phyloP scores from a whole-genome alignment of 2,329 filamentous ascomycete species.

The Camillea tinctor region DNA sequence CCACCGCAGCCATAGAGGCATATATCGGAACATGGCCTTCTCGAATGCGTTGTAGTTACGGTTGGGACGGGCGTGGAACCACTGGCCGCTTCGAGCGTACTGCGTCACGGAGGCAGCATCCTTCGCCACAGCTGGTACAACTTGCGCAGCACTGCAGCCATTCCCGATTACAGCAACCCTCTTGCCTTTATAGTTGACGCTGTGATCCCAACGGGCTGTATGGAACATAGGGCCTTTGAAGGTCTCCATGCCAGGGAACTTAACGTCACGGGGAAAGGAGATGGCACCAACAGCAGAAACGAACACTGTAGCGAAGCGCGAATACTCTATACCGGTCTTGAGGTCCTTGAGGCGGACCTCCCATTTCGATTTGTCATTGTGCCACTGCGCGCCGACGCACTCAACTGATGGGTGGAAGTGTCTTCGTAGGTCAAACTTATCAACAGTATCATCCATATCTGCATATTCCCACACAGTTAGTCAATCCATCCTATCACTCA shows the following conservation, averaged over 20 bases:
- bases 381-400: slow-evolving; percentile 21
- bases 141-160: slow-evolving; percentile 36
- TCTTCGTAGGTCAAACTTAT: slow-evolving; percentile 13
- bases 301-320: slow-evolving; percentile 18
- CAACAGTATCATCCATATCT: slow-evolving; percentile 14
- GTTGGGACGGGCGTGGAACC: slow-evolving; percentile 27
- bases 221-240: slow-evolving; percentile 38
- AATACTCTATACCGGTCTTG: slow-evolving; percentile 14
- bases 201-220: slow-evolving; percentile 35
- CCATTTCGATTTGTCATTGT: slow-evolving; percentile 19
- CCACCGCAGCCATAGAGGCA: slow-evolving; percentile 22
- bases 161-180: slow-evolving; percentile 38
- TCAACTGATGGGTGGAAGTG: slow-evolving; percentile 9
- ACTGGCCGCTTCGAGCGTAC: slow-evolving; percentile 27
- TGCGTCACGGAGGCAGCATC: slow-evolving; percentile 24
- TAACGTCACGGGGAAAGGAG: slow-evolving; percentile 26
- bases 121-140: slow-evolving; percentile 34
- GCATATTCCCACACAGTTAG: background rate
- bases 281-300: slow-evolving; percentile 30
- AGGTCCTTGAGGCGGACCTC: slow-evolving; percentile 9
- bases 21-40: slow-evolving; percentile 22
- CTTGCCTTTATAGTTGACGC: slow-evolving; percentile 28
- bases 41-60: slow-evolving; percentile 9
- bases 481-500: too few relatives aligned
- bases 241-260: slow-evolving; percentile 28